Conservation (phyloP, 306 rosid species). For the Castanea sativa region DNA sequence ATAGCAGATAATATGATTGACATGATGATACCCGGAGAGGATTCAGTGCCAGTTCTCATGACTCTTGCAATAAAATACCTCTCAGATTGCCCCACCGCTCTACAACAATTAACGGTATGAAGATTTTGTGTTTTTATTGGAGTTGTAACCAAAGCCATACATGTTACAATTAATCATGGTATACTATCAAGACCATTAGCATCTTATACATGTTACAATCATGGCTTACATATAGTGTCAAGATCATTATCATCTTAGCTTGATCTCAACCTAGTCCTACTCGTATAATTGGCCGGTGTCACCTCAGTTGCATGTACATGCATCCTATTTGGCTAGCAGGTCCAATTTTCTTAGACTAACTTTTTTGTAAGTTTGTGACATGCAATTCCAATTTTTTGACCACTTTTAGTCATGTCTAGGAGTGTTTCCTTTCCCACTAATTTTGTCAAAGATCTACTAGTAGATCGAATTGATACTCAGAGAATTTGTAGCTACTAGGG, state of each 20-base stretch:
- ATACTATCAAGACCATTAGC: neutral
- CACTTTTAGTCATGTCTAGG: constrained; percentile 28
- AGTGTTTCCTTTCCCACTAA: constrained; percentile 13
- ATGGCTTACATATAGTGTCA: neutral
- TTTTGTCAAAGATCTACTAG: constrained; percentile 11
- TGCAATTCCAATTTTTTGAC: constrained; percentile 26
- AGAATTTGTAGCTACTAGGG: constrained; percentile 1
- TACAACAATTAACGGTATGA: constrained; percentile 71
- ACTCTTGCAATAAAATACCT: constrained; percentile 80
- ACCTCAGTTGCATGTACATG: constrained; percentile 2
- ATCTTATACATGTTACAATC: neutral
- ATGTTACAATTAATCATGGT: neutral
- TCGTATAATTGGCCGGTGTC: neutral
- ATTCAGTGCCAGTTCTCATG: constrained; percentile 92
- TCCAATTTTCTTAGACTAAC: constrained; percentile 11
- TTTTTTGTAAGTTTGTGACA: constrained; percentile 31
- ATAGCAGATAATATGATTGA: constrained; percentile 93
- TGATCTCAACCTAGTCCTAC: constrained; percentile 3
- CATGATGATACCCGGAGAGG: constrained; percentile 99
- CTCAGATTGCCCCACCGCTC: constrained; percentile 80
- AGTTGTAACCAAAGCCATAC: neutral
- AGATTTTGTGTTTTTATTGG: constrained; percentile 1
- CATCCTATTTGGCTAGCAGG: constrained; percentile 13
- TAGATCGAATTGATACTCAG: neutral
- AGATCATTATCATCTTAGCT: neutral